Percentiles rank a stretch among this genome's conserved stretches.
Evolutionary conservation across 345 rosid genomes (phyloP).

Genomic region (Anacardium occidentale): DNA sequence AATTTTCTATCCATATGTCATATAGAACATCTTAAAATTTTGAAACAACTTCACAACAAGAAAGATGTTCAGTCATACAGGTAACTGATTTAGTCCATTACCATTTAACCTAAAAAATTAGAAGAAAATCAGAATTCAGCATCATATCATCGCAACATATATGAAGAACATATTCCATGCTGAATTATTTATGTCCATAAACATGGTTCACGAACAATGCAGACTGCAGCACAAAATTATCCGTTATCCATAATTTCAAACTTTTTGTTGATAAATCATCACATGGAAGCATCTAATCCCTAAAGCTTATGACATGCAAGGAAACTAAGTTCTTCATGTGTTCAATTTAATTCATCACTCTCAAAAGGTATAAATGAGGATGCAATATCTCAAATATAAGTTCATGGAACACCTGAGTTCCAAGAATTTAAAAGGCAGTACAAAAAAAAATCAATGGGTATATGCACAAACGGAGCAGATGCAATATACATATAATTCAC

Average conservation of each 20-base stretch:
- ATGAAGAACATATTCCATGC: background rate
- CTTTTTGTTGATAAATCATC: background rate
- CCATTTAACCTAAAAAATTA: background rate
- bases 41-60: background rate
- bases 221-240: background rate
- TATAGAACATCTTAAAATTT: slow-evolving; percentile 1
- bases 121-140: background rate
- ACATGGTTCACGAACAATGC: background rate
- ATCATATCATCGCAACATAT: background rate
- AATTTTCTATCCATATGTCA: background rate
- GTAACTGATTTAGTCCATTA: background rate
- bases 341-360: background rate
- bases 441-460: background rate
- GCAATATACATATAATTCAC: background rate
- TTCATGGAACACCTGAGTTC: background rate
- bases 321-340: background rate
- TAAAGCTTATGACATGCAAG: background rate
- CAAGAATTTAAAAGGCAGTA: background rate
- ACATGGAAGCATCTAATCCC: background rate
- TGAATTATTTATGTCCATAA: background rate
- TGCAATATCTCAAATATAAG: background rate
- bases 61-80: background rate
- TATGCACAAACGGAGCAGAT: background rate
- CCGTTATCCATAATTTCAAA: background rate
- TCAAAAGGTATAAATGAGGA: background rate